Base-by-base conservation (phyloP, 208 protist species). In the Trypanosomatidae sp. region DNA sequence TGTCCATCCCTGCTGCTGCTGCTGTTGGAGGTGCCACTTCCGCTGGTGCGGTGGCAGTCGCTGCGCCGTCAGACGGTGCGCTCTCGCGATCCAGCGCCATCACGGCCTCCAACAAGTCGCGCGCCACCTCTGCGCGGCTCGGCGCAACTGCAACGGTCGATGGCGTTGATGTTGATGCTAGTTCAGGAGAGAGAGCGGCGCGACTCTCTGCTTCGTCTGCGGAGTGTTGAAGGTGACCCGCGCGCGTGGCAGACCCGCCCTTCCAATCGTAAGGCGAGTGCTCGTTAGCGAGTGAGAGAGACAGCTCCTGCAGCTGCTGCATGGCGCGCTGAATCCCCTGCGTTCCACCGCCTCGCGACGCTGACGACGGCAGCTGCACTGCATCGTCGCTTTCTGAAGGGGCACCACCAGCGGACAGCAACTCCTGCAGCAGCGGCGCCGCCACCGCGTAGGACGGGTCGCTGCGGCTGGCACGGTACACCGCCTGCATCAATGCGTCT, bases 401-500 rank as follows among this genome's bases (percentile, higher is more conserved):
- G 43, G 30, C 1, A 0, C 62, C 50, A 30, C 50, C 74, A 3
- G 50, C 68, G 0, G 74, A 28, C 1, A 88, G 58, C 17, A 91
- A 52, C 44, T 83, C 75, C 12, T 43, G 62, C 15, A 86, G 33
- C 43, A 84, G 66, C 39, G 76, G 74, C 22, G 39, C 62, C 33
- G 80, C 84, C 41, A 75, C 77, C 12, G 67, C 55, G 52, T 65
- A 89, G 9, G 67, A n/a, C 9, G 62, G 66, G 39, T 80, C 76
- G 30, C 25, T 25, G 2, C 65, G 56, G 33, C 64, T 72, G 33
- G 80, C 60, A 0, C n/a, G 55, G 50, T 71, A 25, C 52, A 80
- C 71, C 43, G 28, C 60, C 7, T 60, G 33, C 77, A 89, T 33
- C 59, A 90, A 50, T 6, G 30, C 53, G 39, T 77, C 68, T 19